phyloP scores from a whole-genome alignment of 495 filamentous ascomycete species.

The Penicillium alfredii region DNA sequence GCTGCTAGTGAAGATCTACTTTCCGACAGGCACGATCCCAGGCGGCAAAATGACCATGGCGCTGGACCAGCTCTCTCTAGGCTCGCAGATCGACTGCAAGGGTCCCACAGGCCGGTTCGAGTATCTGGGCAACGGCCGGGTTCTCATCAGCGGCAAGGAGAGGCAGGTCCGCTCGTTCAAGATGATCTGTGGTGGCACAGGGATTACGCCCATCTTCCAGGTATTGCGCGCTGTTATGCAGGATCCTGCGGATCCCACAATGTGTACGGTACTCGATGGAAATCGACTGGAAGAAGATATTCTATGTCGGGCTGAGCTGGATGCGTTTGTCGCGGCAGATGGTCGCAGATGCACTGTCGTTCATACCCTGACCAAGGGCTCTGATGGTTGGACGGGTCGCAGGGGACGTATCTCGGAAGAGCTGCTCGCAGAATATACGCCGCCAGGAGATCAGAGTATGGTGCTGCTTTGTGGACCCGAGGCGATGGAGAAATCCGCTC shows the following conservation, averaged over 20 bases:
- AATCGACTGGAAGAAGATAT: conserved; percentile 82
- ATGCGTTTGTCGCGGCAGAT: conserved; percentile 49
- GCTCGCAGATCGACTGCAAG: conserved; percentile 75
- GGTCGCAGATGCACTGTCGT: conserved; percentile 57
- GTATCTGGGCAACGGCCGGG: conserved; percentile 64
- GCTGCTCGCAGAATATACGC: conserved; percentile 57
- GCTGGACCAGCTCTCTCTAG: conserved; percentile 65
- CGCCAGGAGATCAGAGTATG: conserved; percentile 50
- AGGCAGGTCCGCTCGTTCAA: conserved; percentile 61
- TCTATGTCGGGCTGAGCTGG: conserved; percentile 70
- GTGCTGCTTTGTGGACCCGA: conserved; percentile 82
- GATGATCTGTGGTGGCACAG: conserved; percentile 88
- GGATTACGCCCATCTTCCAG: conserved; percentile 89
- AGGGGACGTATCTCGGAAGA: conserved; percentile 61
- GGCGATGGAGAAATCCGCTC: conserved; percentile 66
- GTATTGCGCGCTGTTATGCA: conserved; percentile 73
- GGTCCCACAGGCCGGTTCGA: conserved; percentile 86
- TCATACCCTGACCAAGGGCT: conserved; percentile 63
- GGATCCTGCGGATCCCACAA: conserved; percentile 50
- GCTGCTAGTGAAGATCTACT: conserved; percentile 84
- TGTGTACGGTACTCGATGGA: conserved; percentile 71
- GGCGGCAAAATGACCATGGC: conserved; percentile 86
- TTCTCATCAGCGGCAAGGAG: conserved; percentile 54
- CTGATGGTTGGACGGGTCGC: conserved; percentile 61
- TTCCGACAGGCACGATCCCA: conserved; percentile 46